Conservation (phyloP, 1,284 basidiomycete species). For the Leccinum solheimii region DNA sequence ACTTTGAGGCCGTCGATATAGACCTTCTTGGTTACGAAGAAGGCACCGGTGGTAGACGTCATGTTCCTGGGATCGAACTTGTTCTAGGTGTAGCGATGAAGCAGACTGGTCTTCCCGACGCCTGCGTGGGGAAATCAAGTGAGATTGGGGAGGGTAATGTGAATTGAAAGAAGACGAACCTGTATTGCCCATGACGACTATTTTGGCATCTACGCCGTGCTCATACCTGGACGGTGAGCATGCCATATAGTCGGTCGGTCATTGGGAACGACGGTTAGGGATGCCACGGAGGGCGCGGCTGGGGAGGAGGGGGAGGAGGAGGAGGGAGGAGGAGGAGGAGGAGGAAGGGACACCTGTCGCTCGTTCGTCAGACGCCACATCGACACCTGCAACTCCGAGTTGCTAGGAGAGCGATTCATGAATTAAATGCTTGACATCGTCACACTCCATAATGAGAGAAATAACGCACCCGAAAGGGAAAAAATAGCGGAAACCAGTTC, state of each 20-base stretch:
- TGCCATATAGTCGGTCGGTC: conserved; percentile 45
- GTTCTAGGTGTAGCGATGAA: conserved; percentile 91
- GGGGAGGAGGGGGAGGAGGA: conserved; percentile 3
- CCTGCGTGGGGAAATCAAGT: conserved; percentile 44
- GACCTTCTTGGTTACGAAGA: conserved; percentile 94
- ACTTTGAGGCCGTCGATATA: conserved; percentile 87
- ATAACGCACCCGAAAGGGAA: conserved; percentile 77
- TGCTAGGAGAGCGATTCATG: conserved; percentile 92
- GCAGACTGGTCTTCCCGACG: conserved; percentile 93
- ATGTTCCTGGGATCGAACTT: conserved; percentile 85
- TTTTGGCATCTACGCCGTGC: conserved; percentile 90
- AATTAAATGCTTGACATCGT: not conserved
- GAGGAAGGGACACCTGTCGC: conserved; percentile 57
- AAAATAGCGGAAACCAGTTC: conserved; percentile 98
- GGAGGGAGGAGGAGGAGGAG: conserved; percentile 18
- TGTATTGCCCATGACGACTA: conserved; percentile 95
- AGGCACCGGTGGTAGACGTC: conserved; percentile 91
- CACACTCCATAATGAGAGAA: not conserved
- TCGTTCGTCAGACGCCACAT: conserved; percentile 93
- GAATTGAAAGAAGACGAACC: conserved; percentile 47
- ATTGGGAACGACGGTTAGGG: conserved; percentile 30
- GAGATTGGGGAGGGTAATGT: conserved; percentile 9
- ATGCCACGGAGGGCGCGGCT: conserved; percentile 38
- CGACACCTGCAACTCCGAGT: conserved; percentile 91
- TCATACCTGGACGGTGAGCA: conserved; percentile 66